These are phyloP conservation scores for Suillus subalutaceus DNA, from an alignment of 768 basidiomycete genomes.

Conservation along the genomic window DNA sequence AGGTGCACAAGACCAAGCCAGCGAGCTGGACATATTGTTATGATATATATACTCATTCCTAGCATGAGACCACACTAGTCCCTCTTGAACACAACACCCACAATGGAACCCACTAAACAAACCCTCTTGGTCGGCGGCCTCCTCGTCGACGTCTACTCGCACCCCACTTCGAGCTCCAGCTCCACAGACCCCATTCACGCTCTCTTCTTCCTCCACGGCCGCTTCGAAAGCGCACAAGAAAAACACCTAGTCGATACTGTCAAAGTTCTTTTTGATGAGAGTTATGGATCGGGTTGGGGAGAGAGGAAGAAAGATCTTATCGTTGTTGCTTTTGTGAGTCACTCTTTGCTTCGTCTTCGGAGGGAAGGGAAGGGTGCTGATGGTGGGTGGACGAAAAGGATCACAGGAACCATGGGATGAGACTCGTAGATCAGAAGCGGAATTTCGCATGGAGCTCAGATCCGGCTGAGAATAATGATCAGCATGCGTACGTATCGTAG, in stretches of 20 bases:
- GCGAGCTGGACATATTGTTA: too few species aligned
- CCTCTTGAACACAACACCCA: background rate
- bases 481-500: constrained; percentile 30
- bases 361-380: too few species aligned
- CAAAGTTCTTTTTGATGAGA: constrained; percentile 24
- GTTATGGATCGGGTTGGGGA: constrained; percentile 13
- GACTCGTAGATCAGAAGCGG: constrained; percentile 26
- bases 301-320: constrained; percentile 30
- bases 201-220: constrained; percentile 33
- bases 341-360: too few species aligned
- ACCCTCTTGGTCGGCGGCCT: constrained; percentile 30
- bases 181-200: constrained; percentile 25
- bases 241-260: constrained; percentile 19
- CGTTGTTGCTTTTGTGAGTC: constrained; percentile 30
- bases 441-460: constrained; percentile 31
- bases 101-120: constrained; percentile 1
- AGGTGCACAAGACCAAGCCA: too few species aligned
- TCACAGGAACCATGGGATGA: constrained; percentile 35
- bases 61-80: background rate
- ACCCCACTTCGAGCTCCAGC: constrained; percentile 12
- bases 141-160: constrained; percentile 26
- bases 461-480: constrained; percentile 25
- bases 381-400: constrained; percentile 20
- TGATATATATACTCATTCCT: background rate
- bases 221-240: constrained; percentile 13